A percentile compares a stretch with the other conserved stretches of the same genome.
phyloP scores from a whole-genome alignment of 495 filamentous ascomycete species.

The Lophiostoma macrostomum region DNA sequence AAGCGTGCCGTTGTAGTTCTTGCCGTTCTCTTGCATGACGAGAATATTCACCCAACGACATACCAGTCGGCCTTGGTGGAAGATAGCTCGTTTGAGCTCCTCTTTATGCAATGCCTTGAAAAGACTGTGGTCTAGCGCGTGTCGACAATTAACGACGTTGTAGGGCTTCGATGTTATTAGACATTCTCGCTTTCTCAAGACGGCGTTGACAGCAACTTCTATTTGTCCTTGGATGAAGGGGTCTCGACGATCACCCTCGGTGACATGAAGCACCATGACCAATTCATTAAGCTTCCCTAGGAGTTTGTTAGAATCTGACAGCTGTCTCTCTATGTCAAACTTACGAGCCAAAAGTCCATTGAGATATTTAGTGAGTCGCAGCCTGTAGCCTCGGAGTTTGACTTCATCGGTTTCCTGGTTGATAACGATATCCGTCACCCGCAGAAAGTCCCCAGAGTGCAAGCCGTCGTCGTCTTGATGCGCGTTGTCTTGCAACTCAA shows the following conservation, averaged over 20 bases:
- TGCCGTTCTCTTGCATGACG: slow-evolving; percentile 9
- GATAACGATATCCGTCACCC: slow-evolving; percentile 26
- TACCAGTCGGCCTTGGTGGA: slow-evolving; percentile 19
- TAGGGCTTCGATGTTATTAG: slow-evolving; percentile 54
- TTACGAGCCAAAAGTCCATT: slow-evolving; percentile 13
- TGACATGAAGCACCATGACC: slow-evolving; percentile 49
- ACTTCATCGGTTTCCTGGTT: slow-evolving; percentile 15
- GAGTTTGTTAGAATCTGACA: background rate
- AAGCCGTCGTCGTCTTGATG: background rate
- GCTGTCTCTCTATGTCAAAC: background rate
- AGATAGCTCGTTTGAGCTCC: slow-evolving; percentile 34
- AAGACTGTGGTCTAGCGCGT: background rate
- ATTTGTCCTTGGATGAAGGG: slow-evolving; percentile 46
- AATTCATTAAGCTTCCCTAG: slow-evolving; percentile 50
- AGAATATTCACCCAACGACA: slow-evolving; percentile 34
- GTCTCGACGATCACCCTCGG: slow-evolving; percentile 43
- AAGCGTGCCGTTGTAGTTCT: slow-evolving; percentile 13
- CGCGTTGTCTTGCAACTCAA: slow-evolving; percentile 12
- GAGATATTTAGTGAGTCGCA: slow-evolving; percentile 29
- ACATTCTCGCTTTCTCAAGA: slow-evolving; percentile 44
- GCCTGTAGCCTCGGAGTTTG: slow-evolving; percentile 24
- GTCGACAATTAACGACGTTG: slow-evolving; percentile 37
- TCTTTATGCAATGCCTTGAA: slow-evolving; percentile 12
- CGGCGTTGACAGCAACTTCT: slow-evolving; percentile 40
- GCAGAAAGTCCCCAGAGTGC: slow-evolving; percentile 33